phyloP scores from a whole-genome alignment of 2,329 filamentous ascomycete species.

The Diaporthe eres region DNA sequence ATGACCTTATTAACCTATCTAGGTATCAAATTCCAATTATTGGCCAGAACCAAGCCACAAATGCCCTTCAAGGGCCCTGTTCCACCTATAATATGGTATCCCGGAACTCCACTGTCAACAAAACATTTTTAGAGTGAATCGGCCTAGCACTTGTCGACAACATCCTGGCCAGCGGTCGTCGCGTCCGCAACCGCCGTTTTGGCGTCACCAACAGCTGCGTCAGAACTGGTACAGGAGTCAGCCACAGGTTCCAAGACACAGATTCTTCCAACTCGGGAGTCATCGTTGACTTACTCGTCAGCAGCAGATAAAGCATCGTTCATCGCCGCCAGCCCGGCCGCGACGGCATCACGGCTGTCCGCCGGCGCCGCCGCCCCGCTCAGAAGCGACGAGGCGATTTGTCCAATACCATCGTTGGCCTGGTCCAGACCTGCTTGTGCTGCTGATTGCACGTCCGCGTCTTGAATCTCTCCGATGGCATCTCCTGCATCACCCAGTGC shows the following conservation, averaged over 20 bases:
- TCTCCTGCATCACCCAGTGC: conserved; percentile 20
- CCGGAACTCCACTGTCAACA: background rate
- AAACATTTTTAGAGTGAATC: background rate
- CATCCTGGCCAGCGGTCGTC: conserved; percentile 23
- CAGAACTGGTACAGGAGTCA: conserved; percentile 18
- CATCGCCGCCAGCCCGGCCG: conserved; percentile 30
- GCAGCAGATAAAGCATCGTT: conserved; percentile 8
- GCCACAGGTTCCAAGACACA: background rate
- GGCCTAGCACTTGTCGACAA: conserved; percentile 25
- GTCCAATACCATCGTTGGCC: conserved; percentile 28
- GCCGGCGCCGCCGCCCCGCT: conserved; percentile 11
- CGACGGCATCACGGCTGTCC: conserved; percentile 11
- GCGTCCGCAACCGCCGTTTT: conserved; percentile 10
- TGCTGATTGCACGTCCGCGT: background rate
- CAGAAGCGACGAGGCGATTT: conserved; percentile 15
- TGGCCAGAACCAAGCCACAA: background rate
- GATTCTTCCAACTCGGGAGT: background rate
- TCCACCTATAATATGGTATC: background rate
- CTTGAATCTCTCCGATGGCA: conserved; percentile 15
- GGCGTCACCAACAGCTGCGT: conserved; percentile 31
- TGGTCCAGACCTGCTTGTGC: conserved; percentile 32
- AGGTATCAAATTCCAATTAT: background rate
- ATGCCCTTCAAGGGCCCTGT: background rate
- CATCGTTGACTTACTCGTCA: conserved; percentile 10
- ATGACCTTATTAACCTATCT: background rate